Conservation (phyloP, 2,329 filamentous ascomycete genomes). For the Aspergillus aculeatus region DNA sequence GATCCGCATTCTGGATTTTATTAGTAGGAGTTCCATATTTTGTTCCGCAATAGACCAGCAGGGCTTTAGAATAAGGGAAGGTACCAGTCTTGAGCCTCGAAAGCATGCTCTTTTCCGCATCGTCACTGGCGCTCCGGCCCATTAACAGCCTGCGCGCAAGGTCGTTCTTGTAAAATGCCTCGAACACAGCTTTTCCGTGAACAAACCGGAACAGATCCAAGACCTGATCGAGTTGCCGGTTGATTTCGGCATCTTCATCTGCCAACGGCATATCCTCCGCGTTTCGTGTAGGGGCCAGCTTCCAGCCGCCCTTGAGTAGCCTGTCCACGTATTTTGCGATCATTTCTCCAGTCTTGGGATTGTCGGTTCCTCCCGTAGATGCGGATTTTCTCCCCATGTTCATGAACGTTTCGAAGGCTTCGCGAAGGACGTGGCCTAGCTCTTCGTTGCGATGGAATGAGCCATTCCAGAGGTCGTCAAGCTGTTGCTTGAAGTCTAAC, state of each 20-base stretch:
- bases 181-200: constrained; percentile 94
- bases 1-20: constrained; percentile 72
- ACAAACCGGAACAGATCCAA: constrained; percentile 96
- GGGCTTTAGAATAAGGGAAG: constrained; percentile 9
- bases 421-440: constrained; percentile 74
- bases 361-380: constrained; percentile 73
- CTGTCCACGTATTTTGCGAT: constrained; percentile 95
- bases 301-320: constrained; percentile 81
- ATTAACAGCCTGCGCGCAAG: constrained; percentile 85
- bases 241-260: constrained; percentile 89
- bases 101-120: constrained; percentile 95
- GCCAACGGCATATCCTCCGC: constrained; percentile 56
- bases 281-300: constrained; percentile 59
- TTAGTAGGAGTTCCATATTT: neutral
- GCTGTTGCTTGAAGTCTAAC: constrained; percentile 72
- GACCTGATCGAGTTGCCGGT: constrained; percentile 86
- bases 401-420: constrained; percentile 86
- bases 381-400: constrained; percentile 76
- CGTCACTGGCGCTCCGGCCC: constrained; percentile 87
- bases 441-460: constrained; percentile 76
- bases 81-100: constrained; percentile 74
- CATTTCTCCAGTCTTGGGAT: constrained; percentile 96
- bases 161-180: constrained; percentile 99
- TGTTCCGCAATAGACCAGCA: constrained; percentile 4
- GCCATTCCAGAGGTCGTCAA: constrained; percentile 73